These are phyloP conservation scores for Neospermospora avenae DNA, from an alignment of 2,329 filamentous ascomycete genomes.

Conservation along the genomic window DNA sequence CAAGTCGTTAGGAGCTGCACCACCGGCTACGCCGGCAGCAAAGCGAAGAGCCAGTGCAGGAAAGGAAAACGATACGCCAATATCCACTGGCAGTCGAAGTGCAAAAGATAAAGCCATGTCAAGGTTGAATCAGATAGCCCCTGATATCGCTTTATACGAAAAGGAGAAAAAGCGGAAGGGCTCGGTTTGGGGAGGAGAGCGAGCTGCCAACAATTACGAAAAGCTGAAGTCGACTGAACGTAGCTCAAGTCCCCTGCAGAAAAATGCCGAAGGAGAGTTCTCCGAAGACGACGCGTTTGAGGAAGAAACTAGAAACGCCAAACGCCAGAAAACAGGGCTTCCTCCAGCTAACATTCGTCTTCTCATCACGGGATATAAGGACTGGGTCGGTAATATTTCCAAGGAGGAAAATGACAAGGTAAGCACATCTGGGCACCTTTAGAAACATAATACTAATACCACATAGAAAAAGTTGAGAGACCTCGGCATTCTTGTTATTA, in stretches of 20 bases:
- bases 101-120: slow-evolving; percentile 84
- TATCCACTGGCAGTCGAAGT: slow-evolving; percentile 73
- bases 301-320: slow-evolving; percentile 43
- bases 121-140: slow-evolving; percentile 70
- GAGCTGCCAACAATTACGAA: slow-evolving; percentile 57
- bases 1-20: not conserved
- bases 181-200: slow-evolving; percentile 58
- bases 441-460: slow-evolving; percentile 16
- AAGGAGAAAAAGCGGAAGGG: slow-evolving; percentile 82
- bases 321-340: slow-evolving; percentile 54
- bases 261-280: slow-evolving; percentile 39
- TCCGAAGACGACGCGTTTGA: slow-evolving; percentile 43
- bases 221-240: slow-evolving; percentile 40
- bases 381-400: slow-evolving; percentile 71
- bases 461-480: slow-evolving; percentile 73
- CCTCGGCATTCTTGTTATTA: slow-evolving; percentile 76
- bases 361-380: slow-evolving; percentile 77
- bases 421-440: slow-evolving; percentile 37
- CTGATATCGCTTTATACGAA: slow-evolving; percentile 86
- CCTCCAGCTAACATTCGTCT: slow-evolving; percentile 70
- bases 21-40: slow-evolving; percentile 48
- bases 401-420: slow-evolving; percentile 81
- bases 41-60: slow-evolving; percentile 52
- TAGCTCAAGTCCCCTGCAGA: slow-evolving; percentile 40
- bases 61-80: slow-evolving; percentile 84